Base-by-base conservation (phyloP, 1,284 basidiomycete genomes). In the Anthracocystis panici-leucophaei region DNA sequence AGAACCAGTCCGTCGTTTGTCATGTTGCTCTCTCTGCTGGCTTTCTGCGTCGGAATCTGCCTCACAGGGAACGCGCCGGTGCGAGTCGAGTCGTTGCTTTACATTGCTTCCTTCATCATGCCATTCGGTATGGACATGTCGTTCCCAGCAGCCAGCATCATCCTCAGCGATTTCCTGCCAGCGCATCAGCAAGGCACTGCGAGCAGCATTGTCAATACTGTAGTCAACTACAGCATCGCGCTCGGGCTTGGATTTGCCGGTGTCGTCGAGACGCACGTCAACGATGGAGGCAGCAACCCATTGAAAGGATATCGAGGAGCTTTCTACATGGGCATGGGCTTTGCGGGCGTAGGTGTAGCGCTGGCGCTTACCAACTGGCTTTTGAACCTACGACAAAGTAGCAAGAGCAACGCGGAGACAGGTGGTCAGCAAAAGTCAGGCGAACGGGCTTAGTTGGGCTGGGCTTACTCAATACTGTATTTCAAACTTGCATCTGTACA, bases 201-300 rank as follows among this genome's bases (percentile, higher is more conserved):
- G 1, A 79, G 71, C 33, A 77, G 73, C 31, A 53, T 82, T 18
- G 78, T 82, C 14, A 80, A 79, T 35, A 82, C 78, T 20, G 56
- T 81, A 16, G 74, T 82, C 27, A 77, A 80, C 49, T 82, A 78
- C 55, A 59, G 65, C 20, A 68, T 78, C n/a, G 74, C 80, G 0
- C 45, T 82, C 8, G 80, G 79, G 6, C 45, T 82, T 5, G 78
- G 81, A 6, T 69, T 82, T 33, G 79, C 76, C 1, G 81, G 78
- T 3, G 72, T 74, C 7, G 73, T 82, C 0, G 74, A 81, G 61
- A 54, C 58, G 21, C 74, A 81, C 40, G 73, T 75, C 23, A 74
- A 77, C 40, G 63, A 74, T 14, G 57, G 42, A 14, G 75, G 75
- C 2, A 46, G 41, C 18, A 45, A 69, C n/a, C 3, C 10, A 8